Evolutionary conservation across 1,139 yeast species (phyloP).

Genomic region (Protomyces gravidus): DNA sequence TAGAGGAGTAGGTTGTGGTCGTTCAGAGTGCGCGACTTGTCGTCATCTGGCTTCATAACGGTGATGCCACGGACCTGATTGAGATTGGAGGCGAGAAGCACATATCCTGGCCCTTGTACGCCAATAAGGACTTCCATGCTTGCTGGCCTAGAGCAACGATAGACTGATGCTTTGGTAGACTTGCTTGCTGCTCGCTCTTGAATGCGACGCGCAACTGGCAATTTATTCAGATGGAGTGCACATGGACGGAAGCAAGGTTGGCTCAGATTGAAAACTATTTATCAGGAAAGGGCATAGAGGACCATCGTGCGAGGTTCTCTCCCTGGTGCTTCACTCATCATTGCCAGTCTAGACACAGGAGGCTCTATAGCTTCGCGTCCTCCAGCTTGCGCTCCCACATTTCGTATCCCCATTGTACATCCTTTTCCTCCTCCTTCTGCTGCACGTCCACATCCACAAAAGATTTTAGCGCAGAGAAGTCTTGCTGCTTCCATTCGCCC

Average conservation of each 20-base stretch:
- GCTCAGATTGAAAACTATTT: conserved; percentile 2
- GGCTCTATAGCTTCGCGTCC: background rate
- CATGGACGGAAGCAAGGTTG: background rate
- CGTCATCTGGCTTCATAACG: conserved; percentile 76
- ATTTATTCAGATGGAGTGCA: background rate
- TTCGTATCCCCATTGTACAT: conserved; percentile 16
- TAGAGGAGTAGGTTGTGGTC: conserved; percentile 77
- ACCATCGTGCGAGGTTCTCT: background rate
- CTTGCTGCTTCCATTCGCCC: background rate
- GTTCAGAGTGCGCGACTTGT: conserved; percentile 75
- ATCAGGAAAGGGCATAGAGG: background rate
- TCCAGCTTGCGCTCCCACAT: conserved; percentile 21
- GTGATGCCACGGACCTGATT: conserved; percentile 94
- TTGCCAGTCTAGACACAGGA: background rate
- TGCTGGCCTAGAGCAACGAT: background rate
- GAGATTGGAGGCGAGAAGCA: conserved; percentile 67
- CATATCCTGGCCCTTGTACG: conserved; percentile 29
- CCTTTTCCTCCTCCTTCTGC: background rate
- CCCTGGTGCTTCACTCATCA: conserved; percentile 2
- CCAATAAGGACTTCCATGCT: conserved; percentile 26
- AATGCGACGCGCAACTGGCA: background rate
- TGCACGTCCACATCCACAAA: conserved; percentile 1
- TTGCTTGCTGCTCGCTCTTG: too few species aligned
- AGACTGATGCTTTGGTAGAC: too few species aligned
- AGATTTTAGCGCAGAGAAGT: background rate